Evolutionary conservation across 2,329 filamentous ascomycete genomes (phyloP), one percentile per base, ranked within the genome.

Genomic region (Trichoderma semiorbis): DNA sequence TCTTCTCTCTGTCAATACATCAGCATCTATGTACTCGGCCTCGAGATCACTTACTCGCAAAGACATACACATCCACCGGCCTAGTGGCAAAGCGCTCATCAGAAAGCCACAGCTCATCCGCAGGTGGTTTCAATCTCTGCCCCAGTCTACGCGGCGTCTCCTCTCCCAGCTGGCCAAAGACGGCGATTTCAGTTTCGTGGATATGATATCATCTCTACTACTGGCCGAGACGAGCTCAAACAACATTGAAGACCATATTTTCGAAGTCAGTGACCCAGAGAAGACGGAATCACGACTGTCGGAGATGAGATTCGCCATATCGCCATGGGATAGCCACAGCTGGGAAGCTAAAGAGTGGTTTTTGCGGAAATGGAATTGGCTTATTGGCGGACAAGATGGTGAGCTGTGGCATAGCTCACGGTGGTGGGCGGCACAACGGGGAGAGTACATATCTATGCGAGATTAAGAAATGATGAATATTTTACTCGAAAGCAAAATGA

Each of bases 291-390:
- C 39, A 16, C 28, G 12, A 7, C 28, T 65, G 28, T 21, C 18
- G n/a, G 62, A 34, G 10, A 7, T 65, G 11, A 18, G 43, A 32
- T 26, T 16, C 39, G 26, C 39, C 62, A 53, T 34, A 18, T 53
- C 62, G 26, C 62, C 62, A 1, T 65, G 62, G 62, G 39, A 65
- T 53, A 53, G 62, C 21, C 62, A 65, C 7, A 65, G 62, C 62
- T 65, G 62, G 62, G 62, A 65, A 65, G 62, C 43, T 1, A 65
- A 65, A 65, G 62, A 65, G 26, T 65, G 62, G 62, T 65, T 65
- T 34, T 30, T 65, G 16, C 26, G 36, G n/a, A 65, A 65, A 28
- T 65, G 62, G 62, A 65, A 53, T 4, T 65, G 62, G 62, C 62
- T 65, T 43, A 18, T 65, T 34, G 62, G 62, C 1, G 62, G 62